Conservation (phyloP, 805 yeast genomes). For the Nakazawaea wickerhamii region DNA sequence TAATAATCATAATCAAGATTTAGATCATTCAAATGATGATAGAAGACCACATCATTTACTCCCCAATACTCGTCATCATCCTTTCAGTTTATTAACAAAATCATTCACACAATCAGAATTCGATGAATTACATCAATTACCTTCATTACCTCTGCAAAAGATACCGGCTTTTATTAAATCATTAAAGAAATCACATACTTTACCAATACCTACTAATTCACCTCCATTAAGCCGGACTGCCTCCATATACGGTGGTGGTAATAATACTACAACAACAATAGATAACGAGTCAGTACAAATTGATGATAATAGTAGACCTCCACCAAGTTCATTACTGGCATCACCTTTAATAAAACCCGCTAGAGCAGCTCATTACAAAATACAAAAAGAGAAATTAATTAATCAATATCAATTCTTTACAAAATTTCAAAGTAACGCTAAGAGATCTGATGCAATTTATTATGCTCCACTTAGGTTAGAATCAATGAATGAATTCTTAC, state of each 20-base stretch:
- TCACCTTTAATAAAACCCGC: background rate
- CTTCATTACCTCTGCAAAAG: background rate
- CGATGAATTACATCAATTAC: background rate
- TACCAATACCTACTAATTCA: background rate
- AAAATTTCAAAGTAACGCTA: slow-evolving; percentile 6
- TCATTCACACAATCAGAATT: background rate
- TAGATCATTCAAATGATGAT: background rate
- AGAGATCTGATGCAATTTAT: slow-evolving; percentile 6
- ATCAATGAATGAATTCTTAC: slow-evolving; percentile 5
- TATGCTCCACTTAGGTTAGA: slow-evolving; percentile 12
- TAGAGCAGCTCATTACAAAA: background rate
- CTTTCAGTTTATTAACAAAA: background rate
- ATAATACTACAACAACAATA: background rate
- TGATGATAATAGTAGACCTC: background rate
- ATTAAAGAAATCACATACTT: slow-evolving; percentile 1
- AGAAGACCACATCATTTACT: background rate
- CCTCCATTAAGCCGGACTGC: background rate
- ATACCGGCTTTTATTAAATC: background rate
- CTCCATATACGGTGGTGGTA: background rate
- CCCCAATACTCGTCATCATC: background rate
- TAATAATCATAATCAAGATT: background rate
- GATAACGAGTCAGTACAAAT: no score
- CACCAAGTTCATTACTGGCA: slow-evolving; percentile 1
- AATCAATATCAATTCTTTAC: slow-evolving; percentile 8
- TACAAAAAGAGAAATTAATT: background rate